phyloP scores from a whole-genome alignment of 768 basidiomycete species.

The Termitomyces sp. region DNA sequence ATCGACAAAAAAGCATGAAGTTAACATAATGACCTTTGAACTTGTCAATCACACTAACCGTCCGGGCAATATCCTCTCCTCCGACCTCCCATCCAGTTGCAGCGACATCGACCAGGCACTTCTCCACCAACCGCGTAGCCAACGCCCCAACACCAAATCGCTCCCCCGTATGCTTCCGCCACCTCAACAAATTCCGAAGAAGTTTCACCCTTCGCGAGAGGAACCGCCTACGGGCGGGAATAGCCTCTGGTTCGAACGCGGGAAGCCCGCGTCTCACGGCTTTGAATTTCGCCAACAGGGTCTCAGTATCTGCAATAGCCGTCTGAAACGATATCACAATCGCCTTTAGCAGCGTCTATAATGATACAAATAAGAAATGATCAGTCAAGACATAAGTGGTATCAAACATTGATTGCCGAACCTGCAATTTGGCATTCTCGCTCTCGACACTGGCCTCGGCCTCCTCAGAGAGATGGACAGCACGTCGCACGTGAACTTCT shows the following conservation, averaged over 20 bases:
- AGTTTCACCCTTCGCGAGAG: constrained; percentile 69
- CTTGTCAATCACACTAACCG: constrained; percentile 38
- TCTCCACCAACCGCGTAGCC: constrained; percentile 52
- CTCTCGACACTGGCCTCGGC: constrained; percentile 70
- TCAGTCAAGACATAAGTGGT: not conserved
- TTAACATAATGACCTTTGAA: constrained; percentile 1
- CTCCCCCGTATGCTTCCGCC: constrained; percentile 72
- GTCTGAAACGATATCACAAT: constrained; percentile 49
- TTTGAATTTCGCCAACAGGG: constrained; percentile 47
- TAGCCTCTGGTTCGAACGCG: constrained; percentile 73
- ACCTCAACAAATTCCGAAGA: constrained; percentile 66
- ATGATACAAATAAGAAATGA: not conserved
- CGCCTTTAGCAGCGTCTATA: constrained; percentile 56
- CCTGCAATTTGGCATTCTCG: constrained; percentile 63
- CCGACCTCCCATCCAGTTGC: constrained; percentile 86
- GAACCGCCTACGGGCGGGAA: constrained; percentile 68
- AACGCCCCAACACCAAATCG: constrained; percentile 53
- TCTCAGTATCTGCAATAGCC: constrained; percentile 50
- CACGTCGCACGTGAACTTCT: constrained; percentile 49
- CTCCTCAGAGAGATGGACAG: constrained; percentile 78
- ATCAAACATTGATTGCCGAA: constrained; percentile 22
- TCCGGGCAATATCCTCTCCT: constrained; percentile 58
- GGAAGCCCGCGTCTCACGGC: constrained; percentile 28
- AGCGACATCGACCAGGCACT: constrained; percentile 62
- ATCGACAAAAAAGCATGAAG: not conserved